Conservation (phyloP, 129 eudicot species). For the Helianthus tuberosus region DNA sequence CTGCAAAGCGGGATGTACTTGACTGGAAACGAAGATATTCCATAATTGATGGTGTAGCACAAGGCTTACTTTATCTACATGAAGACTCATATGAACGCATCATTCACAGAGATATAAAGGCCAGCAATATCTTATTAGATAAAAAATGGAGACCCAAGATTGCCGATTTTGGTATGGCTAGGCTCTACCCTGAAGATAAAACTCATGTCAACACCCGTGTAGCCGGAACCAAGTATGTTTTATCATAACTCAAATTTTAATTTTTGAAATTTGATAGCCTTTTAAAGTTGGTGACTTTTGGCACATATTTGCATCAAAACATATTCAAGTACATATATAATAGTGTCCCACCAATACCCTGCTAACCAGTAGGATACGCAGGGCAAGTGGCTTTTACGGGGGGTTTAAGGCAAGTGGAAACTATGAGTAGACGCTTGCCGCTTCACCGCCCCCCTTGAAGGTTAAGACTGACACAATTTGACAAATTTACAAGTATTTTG, state of each 20-base stretch:
- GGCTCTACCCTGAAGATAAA: constrained; percentile 72
- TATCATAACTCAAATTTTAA: background rate
- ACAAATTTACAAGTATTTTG: no score
- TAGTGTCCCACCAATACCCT: background rate
- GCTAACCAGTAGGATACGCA: no score
- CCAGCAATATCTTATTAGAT: constrained; percentile 77
- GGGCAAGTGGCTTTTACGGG: background rate
- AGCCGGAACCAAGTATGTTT: constrained; percentile 86
- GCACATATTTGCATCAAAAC: background rate
- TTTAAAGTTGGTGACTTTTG: background rate
- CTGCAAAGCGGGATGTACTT: constrained; percentile 43
- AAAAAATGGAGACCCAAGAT: constrained; percentile 82
- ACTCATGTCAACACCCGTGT: constrained; percentile 88
- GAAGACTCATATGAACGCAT: constrained; percentile 65
- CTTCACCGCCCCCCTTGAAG: background rate
- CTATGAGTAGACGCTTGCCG: background rate
- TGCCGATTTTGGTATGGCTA: constrained; percentile 92
- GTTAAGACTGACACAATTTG: background rate
- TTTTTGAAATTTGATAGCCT: background rate
- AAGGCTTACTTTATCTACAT: constrained; percentile 82
- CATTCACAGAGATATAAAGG: constrained; percentile 89
- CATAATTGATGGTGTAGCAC: constrained; percentile 64
- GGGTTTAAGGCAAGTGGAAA: no score
- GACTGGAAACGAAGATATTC: constrained; percentile 74
- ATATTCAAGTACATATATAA: background rate